Base-by-base conservation (phyloP, 192 early-diverging fungal species). In the Rhizophagus clarus region DNA sequence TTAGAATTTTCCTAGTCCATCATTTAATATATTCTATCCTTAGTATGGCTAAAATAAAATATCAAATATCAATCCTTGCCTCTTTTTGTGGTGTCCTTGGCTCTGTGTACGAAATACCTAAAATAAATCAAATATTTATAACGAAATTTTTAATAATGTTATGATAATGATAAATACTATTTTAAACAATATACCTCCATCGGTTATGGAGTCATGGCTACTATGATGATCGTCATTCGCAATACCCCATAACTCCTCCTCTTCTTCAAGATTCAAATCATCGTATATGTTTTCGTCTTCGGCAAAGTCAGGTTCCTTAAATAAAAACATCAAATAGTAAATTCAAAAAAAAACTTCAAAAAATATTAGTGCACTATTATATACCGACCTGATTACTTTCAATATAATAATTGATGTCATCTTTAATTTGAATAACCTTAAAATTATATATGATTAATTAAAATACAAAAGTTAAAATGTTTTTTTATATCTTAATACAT, bases 201-300 rank as follows among this genome's bases (percentile, higher is more conserved):
- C 71, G 12, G 70, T 73, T 3, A 42, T 47, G 29, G 56, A 75
- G 32, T 88, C 81, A n/a, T 79, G 63, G 47, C 74, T 80, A 31
- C 81, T 74, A 22, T 83, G 83, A 70, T 88, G 79, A 45, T 94
- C 95, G 4, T 96, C 96, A 69, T 89, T 83, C 15, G 88, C 89
- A 24, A 96, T 88, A 61, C 91, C 90, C 91, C 91, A 96, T 37
- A 92, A 81, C 68, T 87, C 92, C 81, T 97, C 97, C 29, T 96
- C 94, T 60, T 98, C 96, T 75, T 96, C 96, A 66, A 99, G 85
- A 83, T 95, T 93, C 76, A 98, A 82, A 51, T 96, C 95, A 78
- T 98, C 96, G 85, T 99, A 98, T 61, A 98, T 93, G 76, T 86
- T 89, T 82, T 98, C 96, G 81, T 98, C 92, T 83, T 99, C 98